Base-by-base conservation (phyloP, 306 rosid genomes). In the Styphnolobium japonicum region DNA sequence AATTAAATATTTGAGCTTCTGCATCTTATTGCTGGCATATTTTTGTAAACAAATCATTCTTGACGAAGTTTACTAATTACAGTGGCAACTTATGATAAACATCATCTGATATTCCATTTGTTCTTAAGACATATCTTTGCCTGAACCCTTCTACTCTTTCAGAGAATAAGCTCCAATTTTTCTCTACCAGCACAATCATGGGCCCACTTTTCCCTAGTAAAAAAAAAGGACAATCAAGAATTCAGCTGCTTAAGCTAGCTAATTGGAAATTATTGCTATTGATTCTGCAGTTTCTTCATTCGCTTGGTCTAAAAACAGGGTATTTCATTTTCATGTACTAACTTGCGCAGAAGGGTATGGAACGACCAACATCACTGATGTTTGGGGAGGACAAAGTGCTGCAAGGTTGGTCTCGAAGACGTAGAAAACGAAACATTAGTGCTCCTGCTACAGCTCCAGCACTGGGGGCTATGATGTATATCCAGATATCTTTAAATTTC, bases 401-500 rank as follows among this genome's bases (percentile, higher is more conserved):
- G 22, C 85, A 81, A 33, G 76, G 64, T 42, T 78, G 85, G 53
- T 10, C 77, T 57, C 46, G 48, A 53, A 76, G 80, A 25, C 83
- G 86, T 18, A 92, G 81, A 46, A 85, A 36, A 21, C 82, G 85
- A 83, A 79, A 87, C 34, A 78, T 66, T 46, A 78, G 68, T 62
- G 85, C 86, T 56, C 90, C 92, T 36, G 89, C 78, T 3, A 88
- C 62, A 27, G 92, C 94, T 83, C 98, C 98, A 52, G 33, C 64
- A 11, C 33, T 74, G 3, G 97, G 97, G 57, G 94, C 98, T 40
- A 87, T 49, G n/a, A 90, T 73, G 61, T 90, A 94, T 66, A 91
- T 86, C 97, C 97, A 92, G 4, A 90, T 80, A 82, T 81, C 82
- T 15, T 85, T 75, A 69, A 90, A 94, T 78, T 91, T 84, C 89